A percentile compares a stretch with the other conserved stretches of the same genome.
Conservation (phyloP, 106 monocot species). For the Dendrobium huoshanense region DNA sequence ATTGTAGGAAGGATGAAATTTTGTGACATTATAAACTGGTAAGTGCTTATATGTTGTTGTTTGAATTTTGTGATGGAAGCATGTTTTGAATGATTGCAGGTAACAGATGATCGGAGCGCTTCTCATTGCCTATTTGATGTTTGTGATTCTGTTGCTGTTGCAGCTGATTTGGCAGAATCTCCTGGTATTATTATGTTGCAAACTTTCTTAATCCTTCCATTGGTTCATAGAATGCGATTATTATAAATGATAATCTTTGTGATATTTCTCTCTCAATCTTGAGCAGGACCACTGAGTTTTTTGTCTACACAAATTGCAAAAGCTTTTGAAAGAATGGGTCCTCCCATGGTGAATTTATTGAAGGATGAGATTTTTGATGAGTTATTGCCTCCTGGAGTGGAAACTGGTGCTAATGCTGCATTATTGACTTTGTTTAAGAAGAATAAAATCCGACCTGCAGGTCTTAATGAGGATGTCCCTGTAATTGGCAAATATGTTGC, state of each 20-base stretch:
- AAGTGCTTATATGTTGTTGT: background rate
- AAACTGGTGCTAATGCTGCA: slow-evolving; percentile 14
- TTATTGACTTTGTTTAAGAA: slow-evolving; percentile 8
- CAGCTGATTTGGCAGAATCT: slow-evolving; percentile 10
- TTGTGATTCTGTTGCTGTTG: slow-evolving; percentile 4
- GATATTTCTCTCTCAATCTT: background rate
- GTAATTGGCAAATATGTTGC: slow-evolving; percentile 39
- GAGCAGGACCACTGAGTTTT: slow-evolving; percentile 8
- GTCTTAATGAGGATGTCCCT: slow-evolving; percentile 16
- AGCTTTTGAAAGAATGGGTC: slow-evolving; percentile 46
- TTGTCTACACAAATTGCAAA: slow-evolving; percentile 12
- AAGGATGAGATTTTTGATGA: slow-evolving; percentile 37
- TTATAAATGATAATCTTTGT: background rate
- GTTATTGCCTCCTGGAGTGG: slow-evolving; percentile 51
- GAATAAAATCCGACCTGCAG: slow-evolving; percentile 42
- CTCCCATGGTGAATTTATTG: slow-evolving; percentile 6
- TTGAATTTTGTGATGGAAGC: background rate
- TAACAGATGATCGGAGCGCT: slow-evolving; percentile 11
- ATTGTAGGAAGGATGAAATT: background rate
- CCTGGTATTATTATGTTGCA: slow-evolving; percentile 14
- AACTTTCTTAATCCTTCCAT: background rate
- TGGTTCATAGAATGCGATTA: background rate
- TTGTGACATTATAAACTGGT: background rate
- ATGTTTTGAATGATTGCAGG: slow-evolving; percentile 31
- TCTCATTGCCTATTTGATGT: slow-evolving; percentile 14